Evolutionary conservation across 2,329 filamentous ascomycete species (phyloP).

Genomic region (Colletotrichum agaves): DNA sequence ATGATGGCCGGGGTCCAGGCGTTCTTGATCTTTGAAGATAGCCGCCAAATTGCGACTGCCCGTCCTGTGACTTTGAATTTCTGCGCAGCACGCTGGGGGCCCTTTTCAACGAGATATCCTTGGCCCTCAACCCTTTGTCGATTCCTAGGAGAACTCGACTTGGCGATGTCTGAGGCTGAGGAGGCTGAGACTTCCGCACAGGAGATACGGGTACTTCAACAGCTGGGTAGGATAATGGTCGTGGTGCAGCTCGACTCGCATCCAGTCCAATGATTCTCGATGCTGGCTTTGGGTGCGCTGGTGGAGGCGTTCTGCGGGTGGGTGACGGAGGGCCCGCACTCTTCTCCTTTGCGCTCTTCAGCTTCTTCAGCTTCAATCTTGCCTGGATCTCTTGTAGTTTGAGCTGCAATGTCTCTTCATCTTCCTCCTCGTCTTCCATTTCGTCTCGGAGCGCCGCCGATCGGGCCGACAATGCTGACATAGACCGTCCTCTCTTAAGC

Average conservation of each 20-base stretch:
- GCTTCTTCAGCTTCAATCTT: constrained; percentile 84
- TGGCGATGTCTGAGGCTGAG: constrained; percentile 74
- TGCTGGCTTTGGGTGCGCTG: constrained; percentile 37
- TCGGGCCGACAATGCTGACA: constrained; percentile 43
- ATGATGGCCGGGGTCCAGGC: constrained; percentile 42
- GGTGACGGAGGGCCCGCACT: constrained; percentile 41
- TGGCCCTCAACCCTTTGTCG: constrained; percentile 84
- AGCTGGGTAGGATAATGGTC: constrained; percentile 41
- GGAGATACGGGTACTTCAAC: constrained; percentile 82
- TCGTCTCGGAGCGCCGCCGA: constrained; percentile 39
- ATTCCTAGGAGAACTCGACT: constrained; percentile 85
- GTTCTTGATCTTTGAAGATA: constrained; percentile 59
- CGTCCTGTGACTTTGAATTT: constrained; percentile 43
- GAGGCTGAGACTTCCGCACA: constrained; percentile 67
- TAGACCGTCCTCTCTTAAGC: constrained; percentile 57
- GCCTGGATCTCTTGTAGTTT: constrained; percentile 91
- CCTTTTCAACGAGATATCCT: constrained; percentile 85
- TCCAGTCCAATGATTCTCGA: constrained; percentile 44
- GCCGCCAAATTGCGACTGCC: constrained; percentile 46
- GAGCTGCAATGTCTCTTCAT: constrained; percentile 89
- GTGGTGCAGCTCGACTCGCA: constrained; percentile 22
- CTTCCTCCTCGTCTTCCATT: constrained; percentile 70
- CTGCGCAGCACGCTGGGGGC: constrained; percentile 63
- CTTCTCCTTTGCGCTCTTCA: constrained; percentile 72
- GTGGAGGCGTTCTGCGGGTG: constrained; percentile 20